Percentiles rank a stretch among this genome's conserved stretches.
Conservation (phyloP, 768 basidiomycete species). For the Kwoniella dejecticola region DNA sequence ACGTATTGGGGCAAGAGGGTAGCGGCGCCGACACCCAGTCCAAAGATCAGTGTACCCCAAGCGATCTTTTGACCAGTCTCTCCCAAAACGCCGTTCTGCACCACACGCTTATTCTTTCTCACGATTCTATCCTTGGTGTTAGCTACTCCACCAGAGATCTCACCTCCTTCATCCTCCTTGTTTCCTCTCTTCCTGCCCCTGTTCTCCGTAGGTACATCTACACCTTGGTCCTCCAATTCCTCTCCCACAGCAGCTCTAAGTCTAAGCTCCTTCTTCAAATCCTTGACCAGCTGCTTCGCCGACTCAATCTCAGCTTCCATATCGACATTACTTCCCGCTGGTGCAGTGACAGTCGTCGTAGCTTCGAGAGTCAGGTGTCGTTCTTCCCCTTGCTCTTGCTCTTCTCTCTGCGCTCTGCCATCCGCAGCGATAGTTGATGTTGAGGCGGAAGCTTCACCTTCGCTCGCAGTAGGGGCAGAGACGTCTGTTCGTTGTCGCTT, state of each 20-base stretch:
- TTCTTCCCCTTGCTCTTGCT: conserved; percentile 19
- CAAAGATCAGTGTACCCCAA: conserved; percentile 84
- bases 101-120: conserved; percentile 65
- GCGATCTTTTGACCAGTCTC: conserved; percentile 74
- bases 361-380: conserved; percentile 49
- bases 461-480: conserved; percentile 52
- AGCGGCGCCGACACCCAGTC: conserved; percentile 76
- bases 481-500: conserved; percentile 54
- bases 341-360: conserved; percentile 54
- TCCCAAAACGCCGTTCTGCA: conserved; percentile 59
- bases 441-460: conserved; percentile 51
- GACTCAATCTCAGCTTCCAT: conserved; percentile 71
- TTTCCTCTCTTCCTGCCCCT: conserved; percentile 60
- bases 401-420: conserved; percentile 41
- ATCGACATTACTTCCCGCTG: conserved; percentile 61
- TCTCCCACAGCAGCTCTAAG: conserved; percentile 43
- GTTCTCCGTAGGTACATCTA: conserved; percentile 28
- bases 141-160: conserved; percentile 36
- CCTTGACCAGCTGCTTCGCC: conserved; percentile 73
- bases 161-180: conserved; percentile 61
- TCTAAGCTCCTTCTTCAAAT: conserved; percentile 67
- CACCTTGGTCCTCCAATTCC: conserved; percentile 37
- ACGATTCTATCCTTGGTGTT: conserved; percentile 60
- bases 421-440: conserved; percentile 52
- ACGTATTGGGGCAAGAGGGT: conserved; percentile 24